Conservation (phyloP, 2,329 filamentous ascomycete genomes). For the Phoma sp. region DNA sequence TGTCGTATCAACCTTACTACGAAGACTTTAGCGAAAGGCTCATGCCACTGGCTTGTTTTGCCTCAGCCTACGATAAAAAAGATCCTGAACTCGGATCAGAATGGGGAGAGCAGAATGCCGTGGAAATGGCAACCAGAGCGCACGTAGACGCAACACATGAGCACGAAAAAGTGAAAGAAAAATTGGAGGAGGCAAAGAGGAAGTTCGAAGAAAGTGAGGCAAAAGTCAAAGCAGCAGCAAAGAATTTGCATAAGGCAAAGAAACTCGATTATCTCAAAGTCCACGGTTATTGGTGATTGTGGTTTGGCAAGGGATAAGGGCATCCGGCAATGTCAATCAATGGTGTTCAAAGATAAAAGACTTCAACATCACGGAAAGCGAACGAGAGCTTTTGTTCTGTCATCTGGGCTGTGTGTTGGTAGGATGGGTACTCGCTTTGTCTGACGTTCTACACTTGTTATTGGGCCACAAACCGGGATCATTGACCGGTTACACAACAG, state of each 20-base stretch:
- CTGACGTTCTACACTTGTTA: no score
- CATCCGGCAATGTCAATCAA: no score
- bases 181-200: background rate
- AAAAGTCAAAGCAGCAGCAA: background rate
- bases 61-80: background rate
- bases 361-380: no score
- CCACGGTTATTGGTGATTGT: background rate
- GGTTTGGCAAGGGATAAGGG: background rate
- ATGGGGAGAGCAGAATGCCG: background rate
- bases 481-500: no score
- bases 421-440: no score
- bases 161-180: constrained; percentile 1
- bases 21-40: background rate
- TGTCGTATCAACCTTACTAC: background rate
- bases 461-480: no score
- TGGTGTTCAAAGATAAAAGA: no score
- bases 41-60: background rate
- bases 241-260: background rate
- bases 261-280: background rate
- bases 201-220: constrained; percentile 3
- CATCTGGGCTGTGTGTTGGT: no score
- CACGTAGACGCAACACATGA: constrained; percentile 1
- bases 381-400: no score
- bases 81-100: background rate
- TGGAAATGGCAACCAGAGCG: background rate